Evolutionary conservation across 2,329 filamentous ascomycete species (phyloP).

Genomic region (Thielaviopsis euricoi): DNA sequence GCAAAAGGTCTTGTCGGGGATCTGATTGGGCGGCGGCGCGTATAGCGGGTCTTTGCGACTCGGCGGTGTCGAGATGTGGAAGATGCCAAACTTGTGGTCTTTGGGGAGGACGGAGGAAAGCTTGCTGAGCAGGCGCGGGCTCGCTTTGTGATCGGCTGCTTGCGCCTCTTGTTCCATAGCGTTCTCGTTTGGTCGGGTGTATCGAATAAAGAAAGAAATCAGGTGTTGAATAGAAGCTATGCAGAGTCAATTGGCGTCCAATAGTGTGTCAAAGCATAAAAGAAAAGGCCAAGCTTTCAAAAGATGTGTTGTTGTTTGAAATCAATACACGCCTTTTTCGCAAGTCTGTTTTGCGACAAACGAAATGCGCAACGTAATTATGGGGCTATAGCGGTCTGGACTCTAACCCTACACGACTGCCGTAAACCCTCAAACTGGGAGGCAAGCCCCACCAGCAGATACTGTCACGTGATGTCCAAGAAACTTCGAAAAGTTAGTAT

Average conservation of each 20-base stretch:
- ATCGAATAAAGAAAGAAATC: not conserved
- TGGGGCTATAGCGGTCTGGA: not conserved
- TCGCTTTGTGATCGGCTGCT: constrained; percentile 15
- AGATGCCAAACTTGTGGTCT: constrained; percentile 45
- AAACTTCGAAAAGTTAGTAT: constrained; percentile 8
- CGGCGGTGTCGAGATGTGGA: constrained; percentile 79
- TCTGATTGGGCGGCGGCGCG: constrained; percentile 54
- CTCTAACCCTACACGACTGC: not conserved
- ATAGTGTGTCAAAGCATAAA: not conserved
- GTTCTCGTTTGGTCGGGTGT: not conserved
- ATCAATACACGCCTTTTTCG: not conserved
- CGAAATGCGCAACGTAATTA: not conserved
- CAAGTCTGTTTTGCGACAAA: not conserved
- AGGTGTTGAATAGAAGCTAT: not conserved
- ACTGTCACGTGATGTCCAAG: constrained; percentile 5
- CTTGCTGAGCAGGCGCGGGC: constrained; percentile 20
- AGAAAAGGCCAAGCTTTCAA: not conserved
- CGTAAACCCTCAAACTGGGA: not conserved
- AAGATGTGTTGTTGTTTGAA: not conserved
- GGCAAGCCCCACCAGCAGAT: constrained; percentile 2
- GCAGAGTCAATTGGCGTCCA: not conserved
- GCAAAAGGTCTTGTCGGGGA: constrained; percentile 64
- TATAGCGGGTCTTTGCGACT: constrained; percentile 60
- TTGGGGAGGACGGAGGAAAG: constrained; percentile 37
- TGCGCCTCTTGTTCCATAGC: constrained; percentile 1